Conservation (phyloP, 306 rosid genomes). For the Rubus idaeus region DNA sequence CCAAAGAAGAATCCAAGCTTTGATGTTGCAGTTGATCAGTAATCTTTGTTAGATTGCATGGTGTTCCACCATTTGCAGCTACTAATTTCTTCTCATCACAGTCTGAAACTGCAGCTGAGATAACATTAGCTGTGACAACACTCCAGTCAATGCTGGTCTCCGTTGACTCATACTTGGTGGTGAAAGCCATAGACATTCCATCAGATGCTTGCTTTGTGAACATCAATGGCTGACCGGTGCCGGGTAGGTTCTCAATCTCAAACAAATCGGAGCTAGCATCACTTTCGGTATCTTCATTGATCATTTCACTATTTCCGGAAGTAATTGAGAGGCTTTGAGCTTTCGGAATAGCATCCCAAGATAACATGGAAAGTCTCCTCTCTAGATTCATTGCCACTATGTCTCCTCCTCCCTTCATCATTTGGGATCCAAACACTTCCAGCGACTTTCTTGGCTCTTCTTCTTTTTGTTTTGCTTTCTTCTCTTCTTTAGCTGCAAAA, state of each 20-base stretch:
- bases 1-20: conserved; percentile 2
- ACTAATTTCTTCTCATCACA: conserved; percentile 32
- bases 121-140: conserved; percentile 34
- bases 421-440: conserved; percentile 44
- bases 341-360: conserved; percentile 55
- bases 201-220: conserved; percentile 29
- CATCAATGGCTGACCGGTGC: conserved; percentile 9
- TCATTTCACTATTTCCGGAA: conserved; percentile 6
- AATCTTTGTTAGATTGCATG: not conserved
- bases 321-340: conserved; percentile 15
- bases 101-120: conserved; percentile 15
- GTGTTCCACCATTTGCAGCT: not conserved
- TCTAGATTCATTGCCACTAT: conserved; percentile 33
- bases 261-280: conserved; percentile 55
- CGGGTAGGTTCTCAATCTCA: conserved; percentile 43
- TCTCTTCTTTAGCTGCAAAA: conserved; percentile 16
- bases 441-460: conserved; percentile 36
- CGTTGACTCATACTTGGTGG: conserved; percentile 33
- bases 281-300: conserved; percentile 36
- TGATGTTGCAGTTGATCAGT: not conserved
- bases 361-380: conserved; percentile 42
- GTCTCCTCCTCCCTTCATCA: conserved; percentile 21
- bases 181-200: conserved; percentile 25
- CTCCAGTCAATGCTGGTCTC: conserved; percentile 45
- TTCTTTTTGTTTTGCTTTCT: not conserved